A percentile compares a stretch with the other conserved stretches of the same genome.
Conservation (phyloP, 192 early-diverging fungal species). For the Gigaspora rosea region DNA sequence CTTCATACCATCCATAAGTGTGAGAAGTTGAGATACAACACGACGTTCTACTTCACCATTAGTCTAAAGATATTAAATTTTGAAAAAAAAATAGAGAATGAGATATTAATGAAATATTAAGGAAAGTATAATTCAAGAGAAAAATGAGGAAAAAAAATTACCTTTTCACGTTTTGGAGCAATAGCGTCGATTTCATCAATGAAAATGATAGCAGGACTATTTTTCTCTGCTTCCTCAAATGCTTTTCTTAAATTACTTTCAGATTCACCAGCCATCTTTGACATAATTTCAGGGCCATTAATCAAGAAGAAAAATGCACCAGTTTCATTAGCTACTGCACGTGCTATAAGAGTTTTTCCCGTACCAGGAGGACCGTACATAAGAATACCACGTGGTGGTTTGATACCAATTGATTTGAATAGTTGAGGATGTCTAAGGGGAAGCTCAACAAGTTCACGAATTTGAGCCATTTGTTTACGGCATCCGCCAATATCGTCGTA, state of each 20-base stretch:
- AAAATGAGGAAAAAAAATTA: neutral
- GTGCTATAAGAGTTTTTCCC: slow-evolving; percentile 98
- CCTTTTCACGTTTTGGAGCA: slow-evolving; percentile 98
- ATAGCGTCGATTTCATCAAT: slow-evolving; percentile 99
- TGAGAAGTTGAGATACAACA: slow-evolving; percentile 97
- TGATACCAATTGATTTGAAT: slow-evolving; percentile 99
- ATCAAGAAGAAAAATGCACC: slow-evolving; percentile 99
- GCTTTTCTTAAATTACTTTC: slow-evolving; percentile 98
- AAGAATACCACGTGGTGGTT: slow-evolving; percentile 96
- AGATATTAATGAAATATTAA: too few species aligned
- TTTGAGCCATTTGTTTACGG: slow-evolving; percentile 98
- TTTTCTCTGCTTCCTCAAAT: slow-evolving; percentile 98
- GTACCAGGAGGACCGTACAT: slow-evolving; percentile 99
- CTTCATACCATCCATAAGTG: slow-evolving; percentile 97
- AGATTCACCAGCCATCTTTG: slow-evolving; percentile 99
- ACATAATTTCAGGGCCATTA: slow-evolving; percentile 99
- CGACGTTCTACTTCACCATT: slow-evolving; percentile 99
- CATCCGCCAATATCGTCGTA: slow-evolving; percentile 99
- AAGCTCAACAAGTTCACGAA: slow-evolving; percentile 96
- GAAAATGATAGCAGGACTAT: slow-evolving; percentile 96
- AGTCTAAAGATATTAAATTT: slow-evolving; percentile 49
- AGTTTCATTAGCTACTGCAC: slow-evolving; percentile 98
- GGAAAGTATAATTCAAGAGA: neutral
- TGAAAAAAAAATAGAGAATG: slow-evolving; percentile 5
- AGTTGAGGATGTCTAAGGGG: slow-evolving; percentile 98